phyloP scores from a whole-genome alignment of 2,329 filamentous ascomycete genomes.

The Aureobasidium pullulans region DNA sequence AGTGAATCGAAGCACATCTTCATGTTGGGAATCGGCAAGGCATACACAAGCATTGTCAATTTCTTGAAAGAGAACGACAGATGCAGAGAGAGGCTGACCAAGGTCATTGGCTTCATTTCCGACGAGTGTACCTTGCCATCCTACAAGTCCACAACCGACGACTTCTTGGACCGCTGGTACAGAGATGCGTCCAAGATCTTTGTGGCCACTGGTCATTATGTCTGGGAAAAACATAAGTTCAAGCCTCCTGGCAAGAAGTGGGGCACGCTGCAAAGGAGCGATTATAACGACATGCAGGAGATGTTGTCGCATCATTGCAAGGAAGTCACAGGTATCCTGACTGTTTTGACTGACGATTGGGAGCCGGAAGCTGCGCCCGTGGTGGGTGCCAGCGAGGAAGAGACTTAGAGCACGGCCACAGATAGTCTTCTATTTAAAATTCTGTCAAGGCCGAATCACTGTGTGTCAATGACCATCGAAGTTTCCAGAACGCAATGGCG shows the following conservation, averaged over 20 bases:
- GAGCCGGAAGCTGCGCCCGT: constrained; percentile 1
- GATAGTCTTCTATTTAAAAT: neutral
- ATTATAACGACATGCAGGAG: constrained; percentile 41
- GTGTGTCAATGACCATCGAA: constrained; percentile 66
- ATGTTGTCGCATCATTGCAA: constrained; percentile 50
- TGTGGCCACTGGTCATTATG: constrained; percentile 65
- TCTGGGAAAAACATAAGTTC: constrained; percentile 59
- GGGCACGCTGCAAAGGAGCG: constrained; percentile 44
- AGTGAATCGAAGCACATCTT: constrained; percentile 65
- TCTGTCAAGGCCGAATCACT: constrained; percentile 32
- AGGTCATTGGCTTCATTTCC: constrained; percentile 74
- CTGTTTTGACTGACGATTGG: constrained; percentile 35
- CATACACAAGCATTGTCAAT: constrained; percentile 75
- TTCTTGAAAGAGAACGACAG: constrained; percentile 58
- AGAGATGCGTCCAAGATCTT: constrained; percentile 72
- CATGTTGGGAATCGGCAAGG: constrained; percentile 81
- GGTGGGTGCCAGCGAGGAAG: neutral
- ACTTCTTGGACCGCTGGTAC: constrained; percentile 73
- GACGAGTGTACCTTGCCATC: constrained; percentile 63
- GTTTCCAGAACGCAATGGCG: constrained; percentile 61
- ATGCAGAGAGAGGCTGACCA: constrained; percentile 60
- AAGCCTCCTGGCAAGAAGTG: constrained; percentile 52
- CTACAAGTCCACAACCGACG: constrained; percentile 57
- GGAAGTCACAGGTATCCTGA: constrained; percentile 42
- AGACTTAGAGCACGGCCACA: neutral